Evolutionary conservation across 2,329 filamentous ascomycete species (phyloP), one percentile per base, ranked within the genome.

Genomic region (Coniochaeta pulveracea): DNA sequence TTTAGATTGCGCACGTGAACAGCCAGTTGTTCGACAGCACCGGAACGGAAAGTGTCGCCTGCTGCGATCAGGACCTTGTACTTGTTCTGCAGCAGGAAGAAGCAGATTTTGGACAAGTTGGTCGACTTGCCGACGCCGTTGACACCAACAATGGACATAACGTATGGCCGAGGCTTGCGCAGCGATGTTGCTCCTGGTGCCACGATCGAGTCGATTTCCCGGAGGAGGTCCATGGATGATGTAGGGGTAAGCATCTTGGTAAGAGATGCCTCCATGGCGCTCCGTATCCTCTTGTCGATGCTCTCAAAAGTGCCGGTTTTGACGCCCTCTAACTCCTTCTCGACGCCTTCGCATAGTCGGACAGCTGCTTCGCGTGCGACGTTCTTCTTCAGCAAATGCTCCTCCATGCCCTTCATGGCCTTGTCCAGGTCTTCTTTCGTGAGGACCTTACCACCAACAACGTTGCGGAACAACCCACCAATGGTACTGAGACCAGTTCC

Each of bases 51-150:
- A 3, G 91, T 98, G 56, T 98, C 89, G 46, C 85, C 91, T 8
- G 91, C 89, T 10, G 85, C 89, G 44, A 98, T 85, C 37, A 98
- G 72, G 11, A 98, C 86, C 50, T 83, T 83, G 65, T 94, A 93
- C 54, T 93, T 88, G 65, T 98, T 98, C 58, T 98, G 89, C 19
- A 98, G 68, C 23, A 98, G 68, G 63, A 98, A 98, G 61, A 91
- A 98, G 57, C 88, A 93, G 44, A 98, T 94, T 59, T 98, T 98
- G 56, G 85, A 89, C 23, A 98, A 69, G 53, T 95, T 96, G 34
- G 91, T 98, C 11, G 88, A 95, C 63, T 98, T 98, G 51, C 91
- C 91, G 23, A 98, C 91, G 34, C 91, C 91, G 55, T 98, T 98
- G 52, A 98, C 91, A 40, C 91, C 91, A 26, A 98, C 91, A 40